Evolutionary conservation across 768 basidiomycete genomes (phyloP).

Genomic region (Termitomyces sp.): DNA sequence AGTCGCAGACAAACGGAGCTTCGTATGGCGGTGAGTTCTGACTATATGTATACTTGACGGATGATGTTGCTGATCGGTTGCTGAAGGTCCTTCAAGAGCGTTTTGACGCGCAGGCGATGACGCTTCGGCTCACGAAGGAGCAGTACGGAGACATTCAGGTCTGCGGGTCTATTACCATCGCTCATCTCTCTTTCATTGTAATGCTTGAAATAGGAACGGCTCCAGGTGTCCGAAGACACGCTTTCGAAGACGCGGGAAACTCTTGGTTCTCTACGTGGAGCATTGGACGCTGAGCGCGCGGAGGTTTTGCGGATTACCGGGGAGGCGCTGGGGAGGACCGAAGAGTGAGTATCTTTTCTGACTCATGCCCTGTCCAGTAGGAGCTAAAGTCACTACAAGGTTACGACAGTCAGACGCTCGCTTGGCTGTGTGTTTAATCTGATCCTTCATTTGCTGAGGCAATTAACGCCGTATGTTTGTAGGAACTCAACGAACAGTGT

Average conservation of each 20-base stretch:
- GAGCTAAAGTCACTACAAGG: not conserved
- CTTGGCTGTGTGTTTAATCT: constrained; percentile 6
- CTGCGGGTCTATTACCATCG: no score
- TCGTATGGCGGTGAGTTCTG: no score
- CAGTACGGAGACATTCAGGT: no score
- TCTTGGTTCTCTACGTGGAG: not conserved
- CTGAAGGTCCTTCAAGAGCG: no score
- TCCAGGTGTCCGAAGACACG: constrained; percentile 16
- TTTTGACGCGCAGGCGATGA: no score
- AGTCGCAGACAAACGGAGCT: no score
- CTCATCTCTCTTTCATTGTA: no score
- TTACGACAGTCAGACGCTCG: constrained; percentile 6
- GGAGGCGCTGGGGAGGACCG: not conserved
- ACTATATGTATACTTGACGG: no score
- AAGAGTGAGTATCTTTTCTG: constrained; percentile 3
- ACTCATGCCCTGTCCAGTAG: not conserved
- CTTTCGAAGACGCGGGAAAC: not conserved
- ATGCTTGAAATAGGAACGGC: no score
- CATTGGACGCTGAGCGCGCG: not conserved
- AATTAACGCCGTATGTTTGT: not conserved
- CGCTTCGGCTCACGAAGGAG: no score
- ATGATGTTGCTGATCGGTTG: no score
- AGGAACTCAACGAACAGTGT: constrained; percentile 1
- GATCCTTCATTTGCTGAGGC: not conserved
- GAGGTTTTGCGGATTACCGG: not conserved